Evolutionary conservation across 345 rosid genomes (phyloP).

Genomic region (Hypericum androsaemum): DNA sequence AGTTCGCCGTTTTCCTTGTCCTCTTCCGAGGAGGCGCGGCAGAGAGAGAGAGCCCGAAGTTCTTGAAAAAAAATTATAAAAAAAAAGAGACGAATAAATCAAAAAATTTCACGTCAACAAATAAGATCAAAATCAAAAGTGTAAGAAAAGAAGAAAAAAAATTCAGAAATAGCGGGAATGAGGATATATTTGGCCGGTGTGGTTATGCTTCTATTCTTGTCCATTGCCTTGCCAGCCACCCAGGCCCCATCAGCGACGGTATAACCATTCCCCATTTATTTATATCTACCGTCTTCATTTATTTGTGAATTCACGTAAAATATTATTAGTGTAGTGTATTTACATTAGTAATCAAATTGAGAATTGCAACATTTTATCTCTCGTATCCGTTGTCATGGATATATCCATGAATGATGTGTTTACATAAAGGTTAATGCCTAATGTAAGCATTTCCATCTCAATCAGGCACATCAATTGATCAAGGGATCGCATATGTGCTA

Average conservation of each 20-base stretch:
- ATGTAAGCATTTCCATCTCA: not conserved
- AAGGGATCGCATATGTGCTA: slow-evolving; percentile 74
- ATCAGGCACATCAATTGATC: slow-evolving; percentile 83
- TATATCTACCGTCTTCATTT: not conserved
- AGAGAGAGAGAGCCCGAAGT: not conserved
- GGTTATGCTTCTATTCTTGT: slow-evolving; percentile 27
- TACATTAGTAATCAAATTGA: no score
- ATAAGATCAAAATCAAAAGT: no score
- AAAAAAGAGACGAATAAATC: slow-evolving; percentile 14
- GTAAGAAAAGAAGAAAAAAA: not conserved
- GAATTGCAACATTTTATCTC: no score
- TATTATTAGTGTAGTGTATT: not conserved
- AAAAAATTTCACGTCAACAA: not conserved
- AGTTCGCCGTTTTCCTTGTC: no score
- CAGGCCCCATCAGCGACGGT: slow-evolving; percentile 66
- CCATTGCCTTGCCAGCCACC: slow-evolving; percentile 39
- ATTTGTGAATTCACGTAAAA: not conserved
- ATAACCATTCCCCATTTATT: not conserved
- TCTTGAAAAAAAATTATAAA: slow-evolving; percentile 15
- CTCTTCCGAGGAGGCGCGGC: slow-evolving; percentile 8
- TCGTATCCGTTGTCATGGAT: no score
- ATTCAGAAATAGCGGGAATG: slow-evolving; percentile 37
- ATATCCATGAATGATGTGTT: no score
- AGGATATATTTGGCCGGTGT: slow-evolving; percentile 32
- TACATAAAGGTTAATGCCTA: no score